Evolutionary conservation across 352 stramenopile species (phyloP), one percentile per base, ranked within the genome.

Genomic region (Phytophthora cactorum): DNA sequence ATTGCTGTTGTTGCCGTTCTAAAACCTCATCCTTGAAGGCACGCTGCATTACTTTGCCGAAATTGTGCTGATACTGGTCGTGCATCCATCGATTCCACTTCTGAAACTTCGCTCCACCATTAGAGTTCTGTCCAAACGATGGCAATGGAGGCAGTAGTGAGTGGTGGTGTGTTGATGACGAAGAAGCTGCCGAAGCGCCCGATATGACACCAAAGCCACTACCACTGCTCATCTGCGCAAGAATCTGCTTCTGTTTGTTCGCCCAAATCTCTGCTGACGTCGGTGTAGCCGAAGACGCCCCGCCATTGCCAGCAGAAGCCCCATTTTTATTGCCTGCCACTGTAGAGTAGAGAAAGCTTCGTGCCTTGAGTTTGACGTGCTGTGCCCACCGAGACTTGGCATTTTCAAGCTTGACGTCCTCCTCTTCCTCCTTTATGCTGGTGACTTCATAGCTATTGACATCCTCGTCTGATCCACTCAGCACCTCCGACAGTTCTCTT

Each of bases 21-120:
- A 77, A 76, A 64, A 80, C 76, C 28, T 88, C 82, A 32, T 89
- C 83, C 47, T 86, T 88, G 53, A 86, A 88, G 1, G 77, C 80
- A 14, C 80, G 78, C 56, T 89, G 80, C 75, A 89, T 77, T 22
- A 88, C 83, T 52, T 86, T 88, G 22, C 77, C 80, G 36, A 91
- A 80, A 74, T 91, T 91, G 56, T 83, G 81, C 39, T 89, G 81
- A 59, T 91, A 91, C 47, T 84, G 84, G 58, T 89, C 63, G 32
- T 90, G 79, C 68, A 92, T 82, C 84, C 84, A 92, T 41, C 81
- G 80, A 69, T 91, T 91, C 83, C 86, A 94, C 66, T 94, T 95
- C 36, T 93, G 85, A 29, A 96, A 75, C 68, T 92, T 96, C 17
- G 84, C 85, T 4, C 79, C 79, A 12, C 84, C 81, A 56, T 79